phyloP scores from a whole-genome alignment of 352 stramenopile genomes.

The Globisporangium alternatum region DNA sequence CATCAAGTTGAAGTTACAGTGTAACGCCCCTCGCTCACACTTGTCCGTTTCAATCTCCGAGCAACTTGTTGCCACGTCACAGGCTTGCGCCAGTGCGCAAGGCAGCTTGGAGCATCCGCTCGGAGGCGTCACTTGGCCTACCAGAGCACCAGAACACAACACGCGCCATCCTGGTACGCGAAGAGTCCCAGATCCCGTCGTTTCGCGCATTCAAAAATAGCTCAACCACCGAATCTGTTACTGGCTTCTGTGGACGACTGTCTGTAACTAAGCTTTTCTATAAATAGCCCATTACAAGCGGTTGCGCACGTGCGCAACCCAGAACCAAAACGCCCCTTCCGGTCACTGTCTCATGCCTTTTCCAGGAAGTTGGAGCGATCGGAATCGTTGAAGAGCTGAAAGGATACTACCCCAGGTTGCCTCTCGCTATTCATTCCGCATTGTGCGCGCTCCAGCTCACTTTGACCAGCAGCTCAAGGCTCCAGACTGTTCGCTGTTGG shows the following conservation, averaged over 20 bases:
- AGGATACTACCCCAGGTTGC: not conserved
- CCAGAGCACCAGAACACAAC: not conserved
- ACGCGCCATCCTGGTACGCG: not conserved
- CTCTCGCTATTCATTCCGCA: constrained; percentile 1
- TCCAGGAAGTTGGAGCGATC: not conserved
- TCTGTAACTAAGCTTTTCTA: not conserved
- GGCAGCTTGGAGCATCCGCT: not conserved
- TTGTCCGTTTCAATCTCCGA: constrained; percentile 1
- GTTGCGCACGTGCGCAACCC: not conserved
- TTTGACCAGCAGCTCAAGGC: not conserved
- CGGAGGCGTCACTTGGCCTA: not conserved
- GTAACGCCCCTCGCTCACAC: not conserved
- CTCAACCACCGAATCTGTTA: not conserved
- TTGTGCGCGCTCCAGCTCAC: constrained; percentile 2
- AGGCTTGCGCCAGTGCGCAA: not conserved
- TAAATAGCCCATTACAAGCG: not conserved
- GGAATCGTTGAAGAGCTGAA: not conserved
- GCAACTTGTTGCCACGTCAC: constrained; percentile 3
- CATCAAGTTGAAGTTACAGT: constrained; percentile 2
- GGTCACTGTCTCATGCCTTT: constrained; percentile 5
- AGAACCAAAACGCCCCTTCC: not conserved
- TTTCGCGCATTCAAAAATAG: not conserved
- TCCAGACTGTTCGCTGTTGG: not conserved
- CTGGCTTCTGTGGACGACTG: no score
- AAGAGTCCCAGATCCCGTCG: not conserved